Evolutionary conservation across 208 protist species (phyloP), one percentile per base, ranked within the genome.

Genomic region (Naegleria lovaniensis): DNA sequence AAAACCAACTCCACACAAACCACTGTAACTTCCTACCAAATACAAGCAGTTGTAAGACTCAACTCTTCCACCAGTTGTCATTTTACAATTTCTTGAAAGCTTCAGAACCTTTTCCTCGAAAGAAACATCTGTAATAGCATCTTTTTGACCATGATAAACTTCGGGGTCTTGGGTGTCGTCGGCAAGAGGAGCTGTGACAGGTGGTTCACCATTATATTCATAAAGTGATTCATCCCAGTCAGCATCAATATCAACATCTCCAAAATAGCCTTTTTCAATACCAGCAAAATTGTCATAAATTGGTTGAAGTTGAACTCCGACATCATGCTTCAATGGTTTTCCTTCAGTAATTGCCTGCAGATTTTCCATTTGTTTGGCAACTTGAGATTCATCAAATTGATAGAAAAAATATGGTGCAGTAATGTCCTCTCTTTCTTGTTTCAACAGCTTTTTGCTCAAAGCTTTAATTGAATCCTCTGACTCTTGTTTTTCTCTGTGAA

Each of bases 1-100:
- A 86, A 86, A 86, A 48, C 83, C 83, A 86, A 48, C 83, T 33
- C 83, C 83, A 86, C 22, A n/a, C 9, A 86, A 86, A 15, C 83
- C 83, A 51, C 16, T 33, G 7, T 33, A 38, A 51, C 83, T 86
- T 25, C 36, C 83, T 19, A 86, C 33, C 38, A 86, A 51, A 9
- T 41, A 33, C 11, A 51, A 86, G 48, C 83, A 51, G n/a, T 51
- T 51, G 36, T 51, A 43, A 51, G 39, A 51, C 51, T 86, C 83
- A 51, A 43, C 33, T 51, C 83, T 41, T 51, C 83, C 83, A 51
- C 39, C 39, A 51, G 39, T 86, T 0, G 36, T 51, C 22, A n/a
- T 86, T 19, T 25, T 33, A 84, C 36, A 84, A 84, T 41, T 84
- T 84, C 29, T 84, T 9, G 33, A 84, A 84, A 84, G 36, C 11